These are phyloP conservation scores for Sporothrix dimorphospora DNA, from an alignment of 2,329 filamentous ascomycete species.

Conservation along the genomic window DNA sequence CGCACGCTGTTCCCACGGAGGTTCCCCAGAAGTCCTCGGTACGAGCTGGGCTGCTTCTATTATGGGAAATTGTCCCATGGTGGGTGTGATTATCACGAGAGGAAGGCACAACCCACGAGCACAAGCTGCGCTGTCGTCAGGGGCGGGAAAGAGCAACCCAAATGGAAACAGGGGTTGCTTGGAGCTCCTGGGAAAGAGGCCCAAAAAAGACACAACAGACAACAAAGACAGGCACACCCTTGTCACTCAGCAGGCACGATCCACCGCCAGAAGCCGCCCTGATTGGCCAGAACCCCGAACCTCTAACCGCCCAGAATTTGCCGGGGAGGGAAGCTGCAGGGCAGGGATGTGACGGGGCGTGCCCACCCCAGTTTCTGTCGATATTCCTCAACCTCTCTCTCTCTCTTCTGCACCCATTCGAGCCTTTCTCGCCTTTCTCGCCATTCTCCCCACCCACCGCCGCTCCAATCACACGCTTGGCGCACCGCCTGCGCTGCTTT, in stretches of 20 bases:
- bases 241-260: constrained; percentile 8
- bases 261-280: neutral
- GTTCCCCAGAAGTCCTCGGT: neutral
- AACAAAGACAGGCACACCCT: constrained; percentile 2
- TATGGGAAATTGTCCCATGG: neutral
- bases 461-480: constrained; percentile 16
- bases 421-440: neutral
- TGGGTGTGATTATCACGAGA: constrained; percentile 9
- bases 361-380: constrained; percentile 2
- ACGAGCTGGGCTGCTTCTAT: constrained; percentile 18
- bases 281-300: constrained; percentile 18
- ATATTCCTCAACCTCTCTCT: neutral
- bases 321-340: constrained; percentile 16
- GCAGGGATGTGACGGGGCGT: constrained; percentile 3
- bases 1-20: neutral
- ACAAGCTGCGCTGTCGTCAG: neutral
- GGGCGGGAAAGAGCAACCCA: constrained; percentile 20
- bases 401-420: neutral
- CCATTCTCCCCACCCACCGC: constrained; percentile 6
- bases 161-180: constrained; percentile 22
- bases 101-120: constrained; percentile 13
- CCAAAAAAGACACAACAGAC: neutral
- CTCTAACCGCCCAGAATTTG: constrained; percentile 24
- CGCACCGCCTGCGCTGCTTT: neutral
- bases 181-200: constrained; percentile 4